phyloP scores from a whole-genome alignment of 768 basidiomycete species.

The Macrocybe gigantea region DNA sequence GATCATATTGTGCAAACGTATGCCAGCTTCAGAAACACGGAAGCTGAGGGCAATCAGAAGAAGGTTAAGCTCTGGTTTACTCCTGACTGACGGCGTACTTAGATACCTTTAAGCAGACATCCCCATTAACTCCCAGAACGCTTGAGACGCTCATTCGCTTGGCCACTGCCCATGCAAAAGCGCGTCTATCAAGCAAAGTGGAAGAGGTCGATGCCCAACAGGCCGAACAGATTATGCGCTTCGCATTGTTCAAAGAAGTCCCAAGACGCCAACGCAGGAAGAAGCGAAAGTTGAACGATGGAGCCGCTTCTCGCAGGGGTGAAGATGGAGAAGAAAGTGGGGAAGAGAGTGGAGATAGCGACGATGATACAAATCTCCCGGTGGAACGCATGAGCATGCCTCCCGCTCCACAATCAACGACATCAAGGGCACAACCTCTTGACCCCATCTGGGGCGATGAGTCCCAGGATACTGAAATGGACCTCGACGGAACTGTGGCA shows the following conservation, averaged over 20 bases:
- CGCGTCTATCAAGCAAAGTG: constrained; percentile 82
- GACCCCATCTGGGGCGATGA: constrained; percentile 66
- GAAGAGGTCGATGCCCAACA: constrained; percentile 80
- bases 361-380: constrained; percentile 30
- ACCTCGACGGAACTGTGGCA: constrained; percentile 34
- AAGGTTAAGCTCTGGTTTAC: constrained; percentile 41
- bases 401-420: constrained; percentile 7
- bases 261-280: constrained; percentile 76
- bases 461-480: constrained; percentile 63
- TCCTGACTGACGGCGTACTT: constrained; percentile 4
- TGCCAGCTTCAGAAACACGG: constrained; percentile 86
- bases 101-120: constrained; percentile 55
- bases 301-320: constrained; percentile 45
- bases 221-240: constrained; percentile 94
- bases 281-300: constrained; percentile 81
- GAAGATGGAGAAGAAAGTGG: constrained; percentile 43
- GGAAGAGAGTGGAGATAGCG: constrained; percentile 49
- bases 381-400: constrained; percentile 49
- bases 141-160: constrained; percentile 98
- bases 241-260: constrained; percentile 97
- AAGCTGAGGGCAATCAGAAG: constrained; percentile 84
- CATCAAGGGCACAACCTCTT: constrained; percentile 23
- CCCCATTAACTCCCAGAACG: constrained; percentile 96
- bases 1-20: constrained; percentile 93
- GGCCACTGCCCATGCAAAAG: constrained; percentile 96